phyloP scores from a whole-genome alignment of 257 asterid species.

The Nyctanthes arbortristis region DNA sequence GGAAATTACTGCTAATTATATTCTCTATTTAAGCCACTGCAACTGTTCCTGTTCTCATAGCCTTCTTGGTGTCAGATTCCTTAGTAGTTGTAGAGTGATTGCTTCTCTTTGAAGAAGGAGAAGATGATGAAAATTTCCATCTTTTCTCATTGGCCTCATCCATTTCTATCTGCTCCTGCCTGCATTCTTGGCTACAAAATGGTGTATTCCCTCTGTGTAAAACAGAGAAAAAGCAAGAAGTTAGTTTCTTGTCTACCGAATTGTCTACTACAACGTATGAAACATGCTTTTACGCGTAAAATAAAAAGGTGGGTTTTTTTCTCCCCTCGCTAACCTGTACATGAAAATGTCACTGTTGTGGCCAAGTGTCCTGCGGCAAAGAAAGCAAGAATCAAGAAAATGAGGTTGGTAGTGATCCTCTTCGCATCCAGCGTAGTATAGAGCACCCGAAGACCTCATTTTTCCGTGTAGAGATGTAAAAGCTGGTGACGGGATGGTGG shows the following conservation, averaged over 20 bases:
- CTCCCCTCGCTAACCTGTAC: conserved; percentile 68
- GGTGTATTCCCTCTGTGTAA: conserved; percentile 88
- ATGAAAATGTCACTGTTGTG: conserved; percentile 82
- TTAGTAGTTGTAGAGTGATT: conserved; percentile 34
- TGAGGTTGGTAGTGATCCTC: conserved; percentile 56
- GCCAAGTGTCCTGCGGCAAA: conserved; percentile 62
- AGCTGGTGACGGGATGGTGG: not conserved
- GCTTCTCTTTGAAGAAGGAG: conserved; percentile 62
- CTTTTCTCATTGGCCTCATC: conserved; percentile 77
- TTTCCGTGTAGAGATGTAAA: not conserved
- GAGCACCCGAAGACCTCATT: conserved; percentile 42
- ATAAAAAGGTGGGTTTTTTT: not conserved
- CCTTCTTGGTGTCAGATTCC: conserved; percentile 55
- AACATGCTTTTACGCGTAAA: not conserved
- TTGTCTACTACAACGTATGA: too few species aligned
- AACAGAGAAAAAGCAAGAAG: too few species aligned
- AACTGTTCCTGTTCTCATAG: conserved; percentile 63
- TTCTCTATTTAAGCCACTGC: conserved; percentile 55
- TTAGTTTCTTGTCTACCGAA: too few species aligned
- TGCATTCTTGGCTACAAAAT: conserved; percentile 89
- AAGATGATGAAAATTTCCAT: conserved; percentile 46
- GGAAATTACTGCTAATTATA: conserved; percentile 2
- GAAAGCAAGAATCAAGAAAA: conserved; percentile 82
- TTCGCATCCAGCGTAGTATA: conserved; percentile 50
- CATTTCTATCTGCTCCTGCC: conserved; percentile 92